These are phyloP conservation scores for Furculomyces boomerangus DNA, from an alignment of 371 early-diverging fungal genomes.

Conservation along the genomic window DNA sequence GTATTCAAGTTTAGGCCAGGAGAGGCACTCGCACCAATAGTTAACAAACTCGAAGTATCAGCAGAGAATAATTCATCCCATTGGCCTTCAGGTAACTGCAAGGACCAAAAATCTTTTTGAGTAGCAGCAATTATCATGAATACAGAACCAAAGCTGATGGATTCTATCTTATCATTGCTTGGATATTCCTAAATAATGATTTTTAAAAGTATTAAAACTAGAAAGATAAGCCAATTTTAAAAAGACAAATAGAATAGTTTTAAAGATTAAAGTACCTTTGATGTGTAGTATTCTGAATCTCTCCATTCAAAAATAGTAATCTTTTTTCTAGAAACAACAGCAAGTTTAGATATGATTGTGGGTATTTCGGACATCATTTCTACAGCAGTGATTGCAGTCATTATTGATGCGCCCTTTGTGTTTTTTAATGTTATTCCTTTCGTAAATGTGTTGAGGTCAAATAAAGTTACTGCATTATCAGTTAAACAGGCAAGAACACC, in stretches of 20 bases:
- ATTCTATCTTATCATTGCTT: slow-evolving; percentile 12
- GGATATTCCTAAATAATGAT: slow-evolving; percentile 11
- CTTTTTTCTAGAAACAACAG: slow-evolving; percentile 49
- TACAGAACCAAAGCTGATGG: slow-evolving; percentile 22
- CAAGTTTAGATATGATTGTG: slow-evolving; percentile 50
- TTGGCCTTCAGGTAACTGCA: slow-evolving; percentile 22
- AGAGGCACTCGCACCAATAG: slow-evolving; percentile 11
- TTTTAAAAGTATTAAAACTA: neutral
- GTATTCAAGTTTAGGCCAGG: neutral
- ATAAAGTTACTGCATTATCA: slow-evolving; percentile 53
- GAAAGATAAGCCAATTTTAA: neutral
- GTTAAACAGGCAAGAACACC: slow-evolving; percentile 51
- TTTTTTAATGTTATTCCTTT: slow-evolving; percentile 42
- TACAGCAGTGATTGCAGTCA: slow-evolving; percentile 53
- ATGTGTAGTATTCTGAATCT: slow-evolving; percentile 44
- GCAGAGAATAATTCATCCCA: slow-evolving; percentile 27
- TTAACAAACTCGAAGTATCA: slow-evolving; percentile 21
- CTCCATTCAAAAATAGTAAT: slow-evolving; percentile 57
- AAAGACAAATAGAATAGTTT: neutral
- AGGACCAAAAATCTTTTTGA: slow-evolving; percentile 19
- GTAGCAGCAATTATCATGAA: slow-evolving; percentile 18
- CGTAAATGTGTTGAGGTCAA: slow-evolving; percentile 49
- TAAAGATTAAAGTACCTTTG: too few relatives aligned
- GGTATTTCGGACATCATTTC: slow-evolving; percentile 45
- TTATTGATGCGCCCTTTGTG: slow-evolving; percentile 52